Conservation (phyloP, 2,329 filamentous ascomycete genomes). For the Sporothrix brunneoviolacea region DNA sequence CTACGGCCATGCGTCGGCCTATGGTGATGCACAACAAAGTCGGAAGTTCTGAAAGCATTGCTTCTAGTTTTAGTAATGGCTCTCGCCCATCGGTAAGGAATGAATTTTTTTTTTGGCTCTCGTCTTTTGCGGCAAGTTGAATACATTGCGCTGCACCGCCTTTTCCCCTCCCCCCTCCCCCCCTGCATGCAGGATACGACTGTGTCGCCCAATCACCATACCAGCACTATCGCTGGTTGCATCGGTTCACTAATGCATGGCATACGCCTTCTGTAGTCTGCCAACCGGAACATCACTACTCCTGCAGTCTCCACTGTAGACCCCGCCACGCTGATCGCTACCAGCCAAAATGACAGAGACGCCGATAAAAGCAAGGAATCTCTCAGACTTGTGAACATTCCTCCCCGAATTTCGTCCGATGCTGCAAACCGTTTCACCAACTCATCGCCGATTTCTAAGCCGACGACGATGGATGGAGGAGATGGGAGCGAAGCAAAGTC, state of each 20-base stretch:
- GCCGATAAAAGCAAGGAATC: conserved; percentile 43
- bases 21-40: conserved; percentile 36
- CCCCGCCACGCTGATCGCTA: conserved; percentile 40
- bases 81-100: conserved; percentile 60
- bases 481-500: conserved; percentile 28
- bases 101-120: conserved; percentile 26
- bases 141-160: conserved; percentile 4
- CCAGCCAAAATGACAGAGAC: conserved; percentile 32
- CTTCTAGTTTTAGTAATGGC: conserved; percentile 49
- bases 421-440: conserved; percentile 49
- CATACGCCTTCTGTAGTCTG: conserved; percentile 39
- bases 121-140: too few relatives aligned
- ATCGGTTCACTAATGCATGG: conserved; percentile 40
- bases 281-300: conserved; percentile 50
- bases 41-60: conserved; percentile 59
- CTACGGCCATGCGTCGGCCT: conserved; percentile 21
- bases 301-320: conserved; percentile 43
- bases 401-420: conserved; percentile 52
- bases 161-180: conserved; percentile 12
- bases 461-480: conserved; percentile 55
- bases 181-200: neutral
- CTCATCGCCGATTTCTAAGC: conserved; percentile 69
- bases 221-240: neutral
- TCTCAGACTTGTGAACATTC: conserved; percentile 49
- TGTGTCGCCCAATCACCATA: conserved; percentile 37